Evolutionary conservation across 2,329 filamentous ascomycete species (phyloP).

Genomic region (Verticillium tricorpus): DNA sequence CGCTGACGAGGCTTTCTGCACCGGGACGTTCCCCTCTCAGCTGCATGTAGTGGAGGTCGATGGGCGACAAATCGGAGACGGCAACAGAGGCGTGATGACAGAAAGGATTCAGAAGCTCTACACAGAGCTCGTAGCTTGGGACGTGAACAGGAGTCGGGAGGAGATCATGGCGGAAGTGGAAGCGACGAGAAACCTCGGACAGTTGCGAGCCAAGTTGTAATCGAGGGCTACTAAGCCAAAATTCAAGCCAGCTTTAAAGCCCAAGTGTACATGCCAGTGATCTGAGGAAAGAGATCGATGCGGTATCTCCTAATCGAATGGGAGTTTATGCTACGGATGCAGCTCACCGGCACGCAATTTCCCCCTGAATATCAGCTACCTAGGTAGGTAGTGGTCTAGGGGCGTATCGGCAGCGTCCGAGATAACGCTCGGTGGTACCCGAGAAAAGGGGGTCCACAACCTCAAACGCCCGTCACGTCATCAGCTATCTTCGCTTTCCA

Average conservation of each 20-base stretch:
- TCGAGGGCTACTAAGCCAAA: neutral
- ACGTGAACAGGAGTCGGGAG: slow-evolving; percentile 16
- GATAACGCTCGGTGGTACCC: neutral
- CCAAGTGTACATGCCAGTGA: too few species aligned
- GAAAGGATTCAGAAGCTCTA: slow-evolving; percentile 19
- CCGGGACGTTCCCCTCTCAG: slow-evolving; percentile 22
- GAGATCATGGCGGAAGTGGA: slow-evolving; percentile 17
- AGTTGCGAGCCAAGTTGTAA: slow-evolving; percentile 1
- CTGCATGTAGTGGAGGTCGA: slow-evolving; percentile 21
- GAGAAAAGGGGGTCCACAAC: neutral
- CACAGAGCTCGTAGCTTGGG: slow-evolving; percentile 14
- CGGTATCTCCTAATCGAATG: too few species aligned
- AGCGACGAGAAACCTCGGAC: slow-evolving; percentile 18
- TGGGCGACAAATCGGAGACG: slow-evolving; percentile 17
- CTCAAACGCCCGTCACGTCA: neutral
- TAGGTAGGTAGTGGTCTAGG: neutral
- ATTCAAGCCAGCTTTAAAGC: too few species aligned
- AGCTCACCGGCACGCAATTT: neutral
- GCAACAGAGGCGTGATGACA: slow-evolving; percentile 16
- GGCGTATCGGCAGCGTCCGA: slow-evolving; percentile 1
- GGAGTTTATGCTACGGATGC: too few species aligned
- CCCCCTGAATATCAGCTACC: neutral
- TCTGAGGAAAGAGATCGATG: too few species aligned
- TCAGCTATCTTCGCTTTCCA: neutral
- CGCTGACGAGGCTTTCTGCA: slow-evolving; percentile 24